Evolutionary conservation across 2,329 filamentous ascomycete species (phyloP).

Genomic region (Penicillium sp.): DNA sequence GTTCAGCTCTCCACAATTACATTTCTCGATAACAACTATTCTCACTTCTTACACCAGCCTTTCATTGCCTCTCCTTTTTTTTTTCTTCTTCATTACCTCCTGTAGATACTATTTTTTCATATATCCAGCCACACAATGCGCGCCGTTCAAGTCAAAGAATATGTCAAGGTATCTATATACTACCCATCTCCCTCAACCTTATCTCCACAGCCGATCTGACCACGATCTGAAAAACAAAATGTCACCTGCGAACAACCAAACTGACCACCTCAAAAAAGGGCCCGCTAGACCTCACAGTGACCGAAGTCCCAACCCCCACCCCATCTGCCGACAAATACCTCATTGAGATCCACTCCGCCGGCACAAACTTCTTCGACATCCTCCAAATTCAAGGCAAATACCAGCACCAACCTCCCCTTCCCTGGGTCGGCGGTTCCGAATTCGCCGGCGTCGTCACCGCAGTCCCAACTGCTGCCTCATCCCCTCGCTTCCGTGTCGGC

Average conservation of each 20-base stretch:
- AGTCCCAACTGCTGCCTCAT: conserved; percentile 57
- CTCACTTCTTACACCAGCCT: neutral
- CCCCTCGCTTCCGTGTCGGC: conserved; percentile 71
- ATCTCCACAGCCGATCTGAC: conserved; percentile 9
- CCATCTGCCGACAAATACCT: conserved; percentile 77
- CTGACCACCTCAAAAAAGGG: conserved; percentile 54
- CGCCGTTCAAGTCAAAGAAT: conserved; percentile 73
- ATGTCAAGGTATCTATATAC: conserved; percentile 64
- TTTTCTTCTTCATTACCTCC: neutral
- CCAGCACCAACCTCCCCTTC: conserved; percentile 84
- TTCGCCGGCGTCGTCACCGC: conserved; percentile 79
- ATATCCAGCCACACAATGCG: conserved; percentile 61
- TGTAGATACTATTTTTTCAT: neutral
- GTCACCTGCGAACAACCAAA: neutral
- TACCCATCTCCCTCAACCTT: neutral
- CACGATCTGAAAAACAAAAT: neutral
- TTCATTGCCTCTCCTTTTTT: neutral
- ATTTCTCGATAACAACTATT: neutral
- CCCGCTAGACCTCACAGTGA: conserved; percentile 76
- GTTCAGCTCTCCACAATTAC: neutral
- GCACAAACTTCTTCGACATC: conserved; percentile 96
- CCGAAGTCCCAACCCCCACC: conserved; percentile 72
- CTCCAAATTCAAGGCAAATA: conserved; percentile 96
- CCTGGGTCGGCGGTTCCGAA: conserved; percentile 85
- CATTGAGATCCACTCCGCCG: conserved; percentile 81